Evolutionary conservation across 108 stramenopile genomes (phyloP), one percentile per base, ranked within the genome.

Genomic region (Fistulifera solaris): DNA sequence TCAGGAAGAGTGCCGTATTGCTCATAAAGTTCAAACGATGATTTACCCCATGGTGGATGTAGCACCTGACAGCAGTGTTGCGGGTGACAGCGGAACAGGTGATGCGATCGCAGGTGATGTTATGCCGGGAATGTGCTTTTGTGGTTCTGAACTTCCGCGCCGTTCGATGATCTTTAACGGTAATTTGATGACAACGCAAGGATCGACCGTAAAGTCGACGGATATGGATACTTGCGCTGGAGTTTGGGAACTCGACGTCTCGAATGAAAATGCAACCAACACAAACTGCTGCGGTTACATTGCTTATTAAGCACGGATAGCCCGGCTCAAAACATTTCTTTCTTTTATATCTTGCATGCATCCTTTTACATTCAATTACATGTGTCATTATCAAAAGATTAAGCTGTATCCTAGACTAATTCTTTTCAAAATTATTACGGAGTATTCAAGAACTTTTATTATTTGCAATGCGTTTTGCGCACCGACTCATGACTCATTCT

Each of bases 81-180:
- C 11, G 14, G 18, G 47, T 14, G 2, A 16, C 13, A 27, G 14
- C 46, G 40, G 12, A 4, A 14, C 18, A 11, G 8, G 40, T 1
- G 43, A 46, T 47, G 27, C 17, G 35, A 39, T 25, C 6, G 21
- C 18, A 11, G 8, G 40, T 1, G 43, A 46, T 47, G 27, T 2
- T 5, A 46, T 14, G 26, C 14, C 43, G 8, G 31, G 31, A 3
- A 35, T 35, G 31, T 68, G 66, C 38, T 59, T 54, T 24, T 71
- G 39, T 53, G 60, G 51, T 16, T 26, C 38, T 27, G 62, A 19
- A 6, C 48, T 81, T 21, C 66, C 70, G 6, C 48, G 52, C 11
- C 65, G 80, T 19, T 59, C 50, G 31, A 55, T 77, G 39, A 73
- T 81, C 31, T 69, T 77, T 39, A 38, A 65, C 21, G 80, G 80